Percentiles rank a stretch among this genome's conserved stretches.
Conservation (phyloP, 257 asterid species). For the Fraxinus americana region DNA sequence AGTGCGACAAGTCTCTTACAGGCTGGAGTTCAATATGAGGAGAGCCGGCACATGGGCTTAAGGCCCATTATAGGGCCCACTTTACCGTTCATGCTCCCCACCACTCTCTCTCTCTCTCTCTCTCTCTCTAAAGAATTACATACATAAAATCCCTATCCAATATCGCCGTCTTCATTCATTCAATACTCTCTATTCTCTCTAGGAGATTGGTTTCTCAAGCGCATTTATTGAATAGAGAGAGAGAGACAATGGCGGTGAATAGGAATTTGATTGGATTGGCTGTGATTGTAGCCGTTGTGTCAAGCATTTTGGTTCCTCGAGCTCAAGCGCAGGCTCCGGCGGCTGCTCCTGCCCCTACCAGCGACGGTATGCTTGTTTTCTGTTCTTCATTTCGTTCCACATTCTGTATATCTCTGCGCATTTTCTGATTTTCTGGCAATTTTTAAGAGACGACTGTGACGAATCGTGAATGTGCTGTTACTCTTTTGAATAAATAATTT, state of each 20-base stretch:
- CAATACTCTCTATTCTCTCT: neutral
- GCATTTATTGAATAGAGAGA: neutral
- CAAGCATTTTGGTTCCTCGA: constrained; percentile 21
- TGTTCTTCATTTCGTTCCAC: neutral
- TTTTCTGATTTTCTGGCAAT: neutral
- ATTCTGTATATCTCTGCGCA: neutral
- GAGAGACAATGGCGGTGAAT: neutral
- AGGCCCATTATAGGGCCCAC: constrained; percentile 2
- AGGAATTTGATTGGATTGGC: constrained; percentile 20
- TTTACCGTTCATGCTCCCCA: neutral
- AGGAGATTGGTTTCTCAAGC: neutral
- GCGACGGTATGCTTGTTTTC: constrained; percentile 32
- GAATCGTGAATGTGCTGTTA: neutral
- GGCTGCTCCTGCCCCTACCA: constrained; percentile 46
- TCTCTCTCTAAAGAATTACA: neutral
- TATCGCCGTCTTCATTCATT: neutral
- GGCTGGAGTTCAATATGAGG: neutral
- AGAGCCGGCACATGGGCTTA: constrained; percentile 9
- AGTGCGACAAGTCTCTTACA: neutral
- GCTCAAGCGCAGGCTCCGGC: constrained; percentile 33
- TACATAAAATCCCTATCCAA: neutral
- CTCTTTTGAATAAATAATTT: neutral
- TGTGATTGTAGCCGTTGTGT: constrained; percentile 22
- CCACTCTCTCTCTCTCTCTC: neutral
- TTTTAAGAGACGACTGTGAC: neutral